A percentile compares a stretch with the other conserved stretches of the same genome.
Conservation (phyloP, 2,329 filamentous ascomycete genomes). For the Trichoderma aggressivum region DNA sequence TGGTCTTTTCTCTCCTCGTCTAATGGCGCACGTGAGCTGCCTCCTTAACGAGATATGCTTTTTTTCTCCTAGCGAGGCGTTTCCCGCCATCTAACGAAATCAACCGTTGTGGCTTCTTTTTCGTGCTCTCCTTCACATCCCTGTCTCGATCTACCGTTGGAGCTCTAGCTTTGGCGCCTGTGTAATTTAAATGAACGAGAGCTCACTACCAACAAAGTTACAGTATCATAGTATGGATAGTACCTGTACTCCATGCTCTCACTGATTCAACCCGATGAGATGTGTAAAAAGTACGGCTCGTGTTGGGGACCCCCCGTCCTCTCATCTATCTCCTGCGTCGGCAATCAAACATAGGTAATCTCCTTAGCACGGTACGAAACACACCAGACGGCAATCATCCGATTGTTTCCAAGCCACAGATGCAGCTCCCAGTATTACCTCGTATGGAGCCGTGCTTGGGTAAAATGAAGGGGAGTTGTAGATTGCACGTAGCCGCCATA, state of each 20-base stretch:
- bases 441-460: background rate
- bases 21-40: slow-evolving; percentile 2
- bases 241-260: background rate
- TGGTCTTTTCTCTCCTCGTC: background rate
- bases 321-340: slow-evolving; percentile 2
- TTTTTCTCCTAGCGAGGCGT: slow-evolving; percentile 4
- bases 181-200: slow-evolving; percentile 5
- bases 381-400: slow-evolving; percentile 6
- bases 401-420: background rate
- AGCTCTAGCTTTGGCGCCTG: background rate
- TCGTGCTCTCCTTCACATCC: background rate
- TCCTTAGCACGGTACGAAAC: background rate
- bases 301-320: background rate
- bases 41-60: slow-evolving; percentile 3
- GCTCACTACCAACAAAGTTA: background rate
- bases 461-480: background rate
- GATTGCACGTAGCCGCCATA: background rate
- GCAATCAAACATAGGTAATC: slow-evolving; percentile 8
- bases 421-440: background rate
- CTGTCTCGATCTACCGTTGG: background rate
- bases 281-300: background rate
- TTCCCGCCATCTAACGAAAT: background rate
- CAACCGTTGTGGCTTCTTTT: background rate
- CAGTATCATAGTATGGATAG: background rate
- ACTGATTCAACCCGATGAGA: background rate